Base-by-base conservation (phyloP, 345 rosid genomes). In the Rhizophora mangle region DNA sequence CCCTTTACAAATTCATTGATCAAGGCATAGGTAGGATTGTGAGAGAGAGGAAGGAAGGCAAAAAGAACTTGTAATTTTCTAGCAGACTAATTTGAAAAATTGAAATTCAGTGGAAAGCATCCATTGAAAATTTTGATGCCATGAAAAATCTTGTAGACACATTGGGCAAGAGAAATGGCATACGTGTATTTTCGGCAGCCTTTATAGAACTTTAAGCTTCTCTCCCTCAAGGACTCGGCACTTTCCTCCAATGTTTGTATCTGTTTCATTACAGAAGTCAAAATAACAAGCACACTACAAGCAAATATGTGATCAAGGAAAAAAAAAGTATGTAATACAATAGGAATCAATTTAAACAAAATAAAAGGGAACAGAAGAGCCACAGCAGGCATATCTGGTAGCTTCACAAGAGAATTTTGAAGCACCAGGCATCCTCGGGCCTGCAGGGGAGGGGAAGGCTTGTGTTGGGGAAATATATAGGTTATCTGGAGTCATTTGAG, bases 121-220 rank as follows among this genome's bases (percentile, higher is more conserved):
- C 49, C 5, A 3, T 43, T 13, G 49, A 11, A 43, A 43, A 43
- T 43, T 43, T 0, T n/a, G 21, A 52, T 52, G 55, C 55, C 9
- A 21, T 54, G 5, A 54, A 54, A n/a, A 18, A 20, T n/a, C 13
- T 6, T 2, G 22, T 8, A 21, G 58, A 8, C 29, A n/a, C 29
- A 11, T 21, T 55, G 15, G 27, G 8, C 21, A 2, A 20, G 37
- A 16, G 16, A 67, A 66, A 60, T 46, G 56, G 64, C 97, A 68
- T 87, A 96, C 98, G 98, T 96, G 83, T 96, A 96, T 77, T 96
- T 96, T 54, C 98, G 84, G 71, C 97, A 90, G 68, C 99, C 99
- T 86, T 96, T 96, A 76, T 89, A 84, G 78, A 96, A 96, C 74
- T 85, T 96, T 71, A 96, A 81, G 84, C 98, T 86, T 84, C 99